These are phyloP conservation scores for Colletotrichum sp. DNA, from an alignment of 2,329 filamentous ascomycete genomes.

Conservation along the genomic window DNA sequence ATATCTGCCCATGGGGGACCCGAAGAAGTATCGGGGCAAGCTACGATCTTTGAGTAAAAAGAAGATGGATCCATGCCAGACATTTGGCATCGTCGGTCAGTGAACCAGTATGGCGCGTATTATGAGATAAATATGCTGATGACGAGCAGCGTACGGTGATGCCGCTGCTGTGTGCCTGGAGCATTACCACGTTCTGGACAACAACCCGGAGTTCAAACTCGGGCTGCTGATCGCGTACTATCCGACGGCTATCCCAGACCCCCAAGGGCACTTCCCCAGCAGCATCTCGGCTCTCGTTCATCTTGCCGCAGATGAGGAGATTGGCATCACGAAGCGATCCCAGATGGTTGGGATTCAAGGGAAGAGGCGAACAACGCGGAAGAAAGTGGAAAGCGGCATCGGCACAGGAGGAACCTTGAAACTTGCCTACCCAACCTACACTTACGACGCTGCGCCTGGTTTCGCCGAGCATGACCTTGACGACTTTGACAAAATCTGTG, in stretches of 20 bases:
- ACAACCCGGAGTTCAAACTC: slow-evolving; percentile 48
- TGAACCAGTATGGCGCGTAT: not conserved
- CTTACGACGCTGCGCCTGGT: slow-evolving; percentile 58
- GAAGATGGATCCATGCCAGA: slow-evolving; percentile 43
- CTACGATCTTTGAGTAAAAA: slow-evolving; percentile 36
- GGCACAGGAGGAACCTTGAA: slow-evolving; percentile 40
- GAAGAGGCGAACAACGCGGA: slow-evolving; percentile 38
- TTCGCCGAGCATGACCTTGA: slow-evolving; percentile 76
- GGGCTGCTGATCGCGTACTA: slow-evolving; percentile 50
- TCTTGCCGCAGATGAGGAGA: slow-evolving; percentile 39
- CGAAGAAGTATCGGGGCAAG: slow-evolving; percentile 36
- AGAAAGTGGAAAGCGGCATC: slow-evolving; percentile 37
- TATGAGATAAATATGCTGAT: not conserved
- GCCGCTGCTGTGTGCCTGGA: slow-evolving; percentile 47
- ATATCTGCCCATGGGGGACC: slow-evolving; percentile 44
- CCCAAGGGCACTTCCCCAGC: slow-evolving; percentile 43
- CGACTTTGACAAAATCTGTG: slow-evolving; percentile 67
- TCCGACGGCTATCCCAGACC: slow-evolving; percentile 47
- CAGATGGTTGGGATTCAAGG: slow-evolving; percentile 52
- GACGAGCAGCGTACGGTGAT: slow-evolving; percentile 42
- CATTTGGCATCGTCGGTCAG: slow-evolving; percentile 47
- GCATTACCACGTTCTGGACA: slow-evolving; percentile 48
- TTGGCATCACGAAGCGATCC: slow-evolving; percentile 44
- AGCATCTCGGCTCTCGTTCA: slow-evolving; percentile 45
- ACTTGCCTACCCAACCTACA: slow-evolving; percentile 43